Conservation (phyloP, 2,329 filamentous ascomycete genomes). For the Alternaria burnsii region DNA sequence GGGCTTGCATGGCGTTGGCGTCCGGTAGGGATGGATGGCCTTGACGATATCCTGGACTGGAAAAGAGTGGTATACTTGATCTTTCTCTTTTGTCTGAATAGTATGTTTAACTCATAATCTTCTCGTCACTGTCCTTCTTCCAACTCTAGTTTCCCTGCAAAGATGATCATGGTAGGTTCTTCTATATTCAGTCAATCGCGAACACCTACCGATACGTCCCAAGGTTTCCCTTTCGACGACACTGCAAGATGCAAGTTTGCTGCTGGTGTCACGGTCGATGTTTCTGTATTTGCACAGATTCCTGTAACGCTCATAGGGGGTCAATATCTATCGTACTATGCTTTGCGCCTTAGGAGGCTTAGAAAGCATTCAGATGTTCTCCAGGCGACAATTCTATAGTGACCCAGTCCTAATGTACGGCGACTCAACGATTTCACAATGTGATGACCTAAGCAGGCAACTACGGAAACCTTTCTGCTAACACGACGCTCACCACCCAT, state of each 20-base stretch:
- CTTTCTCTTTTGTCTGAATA: conserved; percentile 13
- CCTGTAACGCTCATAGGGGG: too few species aligned
- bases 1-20: conserved; percentile 39
- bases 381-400: neutral
- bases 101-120: conserved; percentile 26
- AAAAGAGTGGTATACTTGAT: conserved; percentile 1
- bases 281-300: too few species aligned
- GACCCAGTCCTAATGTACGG: neutral
- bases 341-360: too few species aligned
- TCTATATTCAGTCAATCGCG: neutral
- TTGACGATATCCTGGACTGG: conserved; percentile 11
- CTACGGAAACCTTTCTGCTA: neutral
- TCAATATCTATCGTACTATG: too few species aligned
- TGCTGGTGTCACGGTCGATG: too few species aligned
- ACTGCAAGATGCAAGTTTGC: too few species aligned
- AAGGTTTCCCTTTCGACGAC: too few species aligned
- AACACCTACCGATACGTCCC: neutral
- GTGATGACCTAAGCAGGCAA: neutral
- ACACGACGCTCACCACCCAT: neutral
- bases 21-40: conserved; percentile 19
- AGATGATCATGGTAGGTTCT: neutral
- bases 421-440: neutral
- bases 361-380: neutral
- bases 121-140: neutral
- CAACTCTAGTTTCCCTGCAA: too few species aligned